phyloP scores from a whole-genome alignment of 345 rosid genomes.

The Hevea brasiliensis region DNA sequence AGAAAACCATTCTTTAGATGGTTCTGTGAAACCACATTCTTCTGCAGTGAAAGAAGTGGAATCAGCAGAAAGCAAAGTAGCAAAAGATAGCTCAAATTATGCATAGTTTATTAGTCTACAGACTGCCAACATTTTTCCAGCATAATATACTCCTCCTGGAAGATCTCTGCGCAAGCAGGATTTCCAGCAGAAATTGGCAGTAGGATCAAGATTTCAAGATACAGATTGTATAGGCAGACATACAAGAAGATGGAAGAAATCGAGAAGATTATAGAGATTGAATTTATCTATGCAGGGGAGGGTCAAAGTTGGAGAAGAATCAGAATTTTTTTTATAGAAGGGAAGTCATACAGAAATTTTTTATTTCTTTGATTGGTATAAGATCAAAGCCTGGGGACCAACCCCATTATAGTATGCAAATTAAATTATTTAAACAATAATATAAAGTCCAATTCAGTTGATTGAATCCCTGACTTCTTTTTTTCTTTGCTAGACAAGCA shows the following conservation, averaged over 20 bases:
- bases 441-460: background rate
- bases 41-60: conserved; percentile 13
- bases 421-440: background rate
- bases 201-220: background rate
- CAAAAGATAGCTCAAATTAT: conserved; percentile 1
- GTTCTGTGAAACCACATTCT: conserved; percentile 41
- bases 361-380: background rate
- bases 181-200: conserved; percentile 10
- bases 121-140: background rate
- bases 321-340: background rate
- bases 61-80: conserved; percentile 10
- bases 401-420: conserved; percentile 7
- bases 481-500: no score
- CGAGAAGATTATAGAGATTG: background rate
- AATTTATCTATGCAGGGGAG: background rate
- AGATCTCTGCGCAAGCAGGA: conserved; percentile 19
- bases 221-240: background rate
- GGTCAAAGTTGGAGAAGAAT: background rate
- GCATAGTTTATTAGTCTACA: no score
- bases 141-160: conserved; percentile 6
- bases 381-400: background rate
- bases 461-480: no score
- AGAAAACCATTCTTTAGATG: conserved; percentile 24
- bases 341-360: background rate
- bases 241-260: conserved; percentile 1